phyloP scores from a whole-genome alignment of 306 rosid species.

The Erythrophleum fordii region DNA sequence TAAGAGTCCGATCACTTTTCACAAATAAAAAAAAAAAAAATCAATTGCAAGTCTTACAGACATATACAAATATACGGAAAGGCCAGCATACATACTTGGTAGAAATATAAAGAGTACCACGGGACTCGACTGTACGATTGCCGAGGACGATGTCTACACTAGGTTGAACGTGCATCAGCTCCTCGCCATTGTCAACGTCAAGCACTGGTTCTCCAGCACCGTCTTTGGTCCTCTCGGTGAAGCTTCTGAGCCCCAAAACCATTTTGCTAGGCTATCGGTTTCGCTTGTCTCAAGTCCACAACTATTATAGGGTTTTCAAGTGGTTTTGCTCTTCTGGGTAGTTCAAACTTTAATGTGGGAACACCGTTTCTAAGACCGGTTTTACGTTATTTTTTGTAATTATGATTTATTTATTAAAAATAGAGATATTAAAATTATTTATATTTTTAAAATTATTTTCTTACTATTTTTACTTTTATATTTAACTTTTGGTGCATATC shows the following conservation, averaged over 20 bases:
- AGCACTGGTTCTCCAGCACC: constrained; percentile 55
- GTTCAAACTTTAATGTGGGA: no score
- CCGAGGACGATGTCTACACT: constrained; percentile 52
- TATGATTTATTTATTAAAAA: no score
- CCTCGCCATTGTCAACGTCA: constrained; percentile 55
- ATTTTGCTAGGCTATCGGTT: neutral
- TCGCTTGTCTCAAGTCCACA: neutral
- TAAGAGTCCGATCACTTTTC: neutral
- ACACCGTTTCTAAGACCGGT: no score
- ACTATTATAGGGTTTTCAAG: no score
- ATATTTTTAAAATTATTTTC: no score
- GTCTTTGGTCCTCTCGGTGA: constrained; percentile 48
- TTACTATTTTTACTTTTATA: no score
- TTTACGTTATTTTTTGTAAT: no score
- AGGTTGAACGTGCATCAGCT: constrained; percentile 49
- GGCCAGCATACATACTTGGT: constrained; percentile 47
- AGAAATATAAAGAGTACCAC: constrained; percentile 62
- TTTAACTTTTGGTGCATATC: no score
- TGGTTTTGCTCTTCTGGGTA: no score
- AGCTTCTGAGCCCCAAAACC: constrained; percentile 53
- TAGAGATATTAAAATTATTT: no score
- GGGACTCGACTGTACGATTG: constrained; percentile 48
- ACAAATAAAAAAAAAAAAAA: neutral
- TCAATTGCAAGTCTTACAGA: neutral
- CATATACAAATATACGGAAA: neutral